phyloP scores from a whole-genome alignment of 148 eudicot species.

The Rhododendron ferrugineum region DNA sequence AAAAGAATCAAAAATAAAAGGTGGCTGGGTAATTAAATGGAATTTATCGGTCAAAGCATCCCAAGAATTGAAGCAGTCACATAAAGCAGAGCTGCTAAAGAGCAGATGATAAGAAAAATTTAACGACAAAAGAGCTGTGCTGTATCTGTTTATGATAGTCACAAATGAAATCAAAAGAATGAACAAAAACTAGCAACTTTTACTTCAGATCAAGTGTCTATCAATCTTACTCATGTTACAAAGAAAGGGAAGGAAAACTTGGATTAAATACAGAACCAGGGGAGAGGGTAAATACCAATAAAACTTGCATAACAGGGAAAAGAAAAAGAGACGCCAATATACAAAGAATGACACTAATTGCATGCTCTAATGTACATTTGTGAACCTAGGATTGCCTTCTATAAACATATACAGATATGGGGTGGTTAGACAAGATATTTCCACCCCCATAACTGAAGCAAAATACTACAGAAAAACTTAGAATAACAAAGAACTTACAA shows the following conservation, averaged over 20 bases:
- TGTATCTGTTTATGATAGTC: neutral
- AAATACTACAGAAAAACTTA: neutral
- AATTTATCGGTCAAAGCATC: neutral
- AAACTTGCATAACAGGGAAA: neutral
- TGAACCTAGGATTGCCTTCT: constrained; percentile 27
- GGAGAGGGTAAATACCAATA: neutral
- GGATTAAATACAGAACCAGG: neutral
- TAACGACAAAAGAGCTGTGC: neutral
- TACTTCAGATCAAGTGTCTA: neutral
- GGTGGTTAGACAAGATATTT: constrained; percentile 18
- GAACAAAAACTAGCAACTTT: neutral
- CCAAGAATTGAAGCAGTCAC: neutral
- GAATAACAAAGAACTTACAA: constrained; percentile 17
- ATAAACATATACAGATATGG: constrained; percentile 31
- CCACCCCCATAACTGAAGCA: constrained; percentile 22
- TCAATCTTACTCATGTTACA: neutral
- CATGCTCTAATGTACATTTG: constrained; percentile 26
- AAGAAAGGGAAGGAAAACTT: neutral
- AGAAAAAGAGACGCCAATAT: constrained; percentile 9
- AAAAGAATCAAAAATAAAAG: neutral
- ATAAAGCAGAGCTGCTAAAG: neutral
- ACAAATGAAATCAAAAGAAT: neutral
- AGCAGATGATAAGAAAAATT: neutral
- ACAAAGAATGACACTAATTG: constrained; percentile 17
- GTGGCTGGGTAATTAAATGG: neutral